These are phyloP conservation scores for Grammothele lineata DNA, from an alignment of 768 basidiomycete species.

Conservation along the genomic window DNA sequence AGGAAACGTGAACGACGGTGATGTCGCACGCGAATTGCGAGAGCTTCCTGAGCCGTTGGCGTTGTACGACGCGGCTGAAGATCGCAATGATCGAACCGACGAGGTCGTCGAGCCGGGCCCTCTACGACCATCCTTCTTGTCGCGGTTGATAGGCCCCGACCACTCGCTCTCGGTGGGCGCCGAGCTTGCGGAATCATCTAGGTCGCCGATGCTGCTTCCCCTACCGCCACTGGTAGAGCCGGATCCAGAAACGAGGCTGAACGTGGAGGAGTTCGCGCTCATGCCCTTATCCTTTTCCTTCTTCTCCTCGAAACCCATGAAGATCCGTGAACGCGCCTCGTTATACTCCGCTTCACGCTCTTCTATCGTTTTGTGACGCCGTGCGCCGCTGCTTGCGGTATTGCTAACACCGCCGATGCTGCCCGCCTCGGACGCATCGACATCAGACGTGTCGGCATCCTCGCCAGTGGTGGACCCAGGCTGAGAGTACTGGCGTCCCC, in stretches of 20 bases:
- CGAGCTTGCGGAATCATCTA: slow-evolving; percentile 66
- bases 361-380: slow-evolving; percentile 75
- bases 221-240: slow-evolving; percentile 51
- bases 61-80: slow-evolving; percentile 43
- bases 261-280: slow-evolving; percentile 73
- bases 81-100: slow-evolving; percentile 51
- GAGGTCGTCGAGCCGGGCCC: slow-evolving; percentile 46
- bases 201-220: slow-evolving; percentile 57
- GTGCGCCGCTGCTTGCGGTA: slow-evolving; percentile 49
- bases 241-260: slow-evolving; percentile 67
- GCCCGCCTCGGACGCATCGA: slow-evolving; percentile 78
- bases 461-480: slow-evolving; percentile 70
- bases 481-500: slow-evolving; percentile 60
- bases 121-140: slow-evolving; percentile 51
- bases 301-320: slow-evolving; percentile 76
- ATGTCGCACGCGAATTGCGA: slow-evolving; percentile 68
- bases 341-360: slow-evolving; percentile 89
- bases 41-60: slow-evolving; percentile 56
- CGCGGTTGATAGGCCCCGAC: slow-evolving; percentile 55
- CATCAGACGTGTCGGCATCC: slow-evolving; percentile 73
- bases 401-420: slow-evolving; percentile 71
- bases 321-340: slow-evolving; percentile 80
- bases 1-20: slow-evolving; percentile 73
- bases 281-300: slow-evolving; percentile 61
- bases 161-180: slow-evolving; percentile 82